Base-by-base conservation (phyloP, 139 green algal species). In the Yamagishiella unicocca region DNA sequence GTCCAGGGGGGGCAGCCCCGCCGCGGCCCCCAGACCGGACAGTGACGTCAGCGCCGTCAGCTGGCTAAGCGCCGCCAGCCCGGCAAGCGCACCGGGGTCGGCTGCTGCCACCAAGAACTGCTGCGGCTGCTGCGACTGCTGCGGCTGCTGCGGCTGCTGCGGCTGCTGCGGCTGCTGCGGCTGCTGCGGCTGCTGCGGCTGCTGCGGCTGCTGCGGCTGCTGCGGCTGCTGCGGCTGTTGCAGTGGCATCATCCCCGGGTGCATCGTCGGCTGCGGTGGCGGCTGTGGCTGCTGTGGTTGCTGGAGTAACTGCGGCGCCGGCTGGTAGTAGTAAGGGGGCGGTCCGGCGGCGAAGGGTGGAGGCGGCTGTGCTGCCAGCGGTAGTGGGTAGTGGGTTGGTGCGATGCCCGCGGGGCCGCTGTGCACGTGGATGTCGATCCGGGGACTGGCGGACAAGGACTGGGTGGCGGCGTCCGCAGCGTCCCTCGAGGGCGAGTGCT, bases 361-460 rank as follows among this genome's bases (percentile, higher is more conserved):
- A n/a, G n/a, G n/a, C n/a, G n/a, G n/a, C n/a, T n/a, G n/a, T n/a
- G n/a, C n/a, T n/a, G n/a, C n/a, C n/a, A n/a, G n/a, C n/a, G n/a
- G n/a, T n/a, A n/a, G n/a, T n/a, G n/a, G n/a, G n/a, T n/a, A n/a
- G n/a, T n/a, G n/a, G n/a, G n/a, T n/a, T n/a, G n/a, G n/a, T n/a
- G n/a, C n/a, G 25, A 10, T 64, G 38, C 4, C 38, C 27, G 66
- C 37, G 37, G 43, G 8, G 72, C 7, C n/a, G 27, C n/a, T 37
- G 35, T 70, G 33, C 31, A 83, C 33, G 24, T 66, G 76, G 50
- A 83, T 83, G 22, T 83, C 76, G 33, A 83, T 83, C 50, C 50
- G 22, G 1, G 76, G 33, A 9, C 35, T 35, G 50, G 22, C 50
- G 6, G 10, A 9, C 14, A 17, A 53, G 5, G 76, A 71, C 54